Base-by-base conservation (phyloP, 345 rosid genomes). In the Ceriops zippeliana region DNA sequence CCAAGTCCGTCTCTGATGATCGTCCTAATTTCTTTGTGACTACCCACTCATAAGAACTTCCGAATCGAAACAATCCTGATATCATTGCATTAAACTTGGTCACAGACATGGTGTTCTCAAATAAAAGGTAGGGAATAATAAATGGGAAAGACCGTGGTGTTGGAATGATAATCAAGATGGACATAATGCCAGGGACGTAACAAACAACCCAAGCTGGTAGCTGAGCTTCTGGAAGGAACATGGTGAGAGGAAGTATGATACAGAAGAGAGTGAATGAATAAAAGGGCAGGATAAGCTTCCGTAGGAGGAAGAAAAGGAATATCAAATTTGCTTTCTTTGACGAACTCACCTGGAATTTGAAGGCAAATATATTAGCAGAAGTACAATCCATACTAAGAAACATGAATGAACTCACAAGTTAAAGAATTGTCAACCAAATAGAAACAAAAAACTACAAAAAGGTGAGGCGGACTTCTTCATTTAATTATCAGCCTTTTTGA, bases 1-100 rank as follows among this genome's bases (percentile, higher is more conserved):
- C 85, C 42, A 90, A 85, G 81, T 92, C 98, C 2, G 96, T 83
- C 80, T 92, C 98, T 5, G 98, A 92, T 67, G 98, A 87, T 78
- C 98, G 87, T 58, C 98, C 98, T 28, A 86, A 78, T 75, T 92
- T 92, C 76, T 92, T 92, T 35, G 98, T 92, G 17, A 88, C 98
- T 75, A 92, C 72, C 98, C 98, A 92, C 73, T 92, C 98, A 10
- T 90, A 90, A 51, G 98, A 92, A 61, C 91, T 90, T 57, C 91
- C 96, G 32, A 92, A 78, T 58, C 79, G 83, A 65, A 92, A 87
- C 66, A 92, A 78, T 56, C 98, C 98, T 7, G 96, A 92, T 72
- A 92, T 88, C 98, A 90, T 92, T 68, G 98, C 98, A 71, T 89
- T 86, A 78, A 92, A 92, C 79, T 92, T 92, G 82, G 98, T 92